These are phyloP conservation scores for Beauveria caledonica DNA, from an alignment of 2,329 filamentous ascomycete species.

Conservation along the genomic window DNA sequence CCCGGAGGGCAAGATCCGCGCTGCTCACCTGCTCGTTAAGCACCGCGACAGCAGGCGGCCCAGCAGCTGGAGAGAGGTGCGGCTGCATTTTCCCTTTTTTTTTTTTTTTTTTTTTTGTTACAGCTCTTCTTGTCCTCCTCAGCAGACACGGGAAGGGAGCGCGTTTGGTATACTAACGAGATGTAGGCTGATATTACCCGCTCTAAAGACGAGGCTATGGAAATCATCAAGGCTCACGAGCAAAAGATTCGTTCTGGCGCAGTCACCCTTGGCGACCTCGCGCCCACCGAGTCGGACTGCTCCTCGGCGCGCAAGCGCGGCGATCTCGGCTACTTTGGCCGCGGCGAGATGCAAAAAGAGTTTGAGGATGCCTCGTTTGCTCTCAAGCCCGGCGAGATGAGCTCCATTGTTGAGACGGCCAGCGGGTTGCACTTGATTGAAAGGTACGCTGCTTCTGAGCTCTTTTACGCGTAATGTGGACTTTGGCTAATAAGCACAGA, in stretches of 20 bases:
- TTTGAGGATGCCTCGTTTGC: conserved; percentile 94
- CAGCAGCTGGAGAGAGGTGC: conserved; percentile 79
- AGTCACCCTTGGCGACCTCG: conserved; percentile 70
- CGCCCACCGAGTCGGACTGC: conserved; percentile 85
- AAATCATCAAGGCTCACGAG: conserved; percentile 69
- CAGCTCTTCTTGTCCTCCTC: not conserved
- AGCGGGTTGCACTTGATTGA: conserved; percentile 95
- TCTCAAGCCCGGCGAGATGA: conserved; percentile 81
- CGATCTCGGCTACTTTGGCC: conserved; percentile 90
- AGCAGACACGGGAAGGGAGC: not conserved
- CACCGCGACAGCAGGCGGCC: conserved; percentile 81
- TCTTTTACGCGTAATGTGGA: no score
- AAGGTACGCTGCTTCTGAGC: conserved; percentile 47
- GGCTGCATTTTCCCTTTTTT: conserved; percentile 13
- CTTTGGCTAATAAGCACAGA: not conserved
- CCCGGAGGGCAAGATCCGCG: conserved; percentile 78
- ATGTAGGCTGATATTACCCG: conserved; percentile 69
- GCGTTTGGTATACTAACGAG: not conserved
- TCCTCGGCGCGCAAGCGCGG: conserved; percentile 90
- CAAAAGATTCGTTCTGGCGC: conserved; percentile 64
- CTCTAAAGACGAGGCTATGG: conserved; percentile 75
- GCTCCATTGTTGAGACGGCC: conserved; percentile 79
- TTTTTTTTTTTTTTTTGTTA: no score
- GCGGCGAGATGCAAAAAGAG: conserved; percentile 96
- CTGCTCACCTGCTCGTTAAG: conserved; percentile 89